Percentiles rank a stretch among this genome's conserved stretches.
These are phyloP conservation scores for Aspergillus sp. DNA, from an alignment of 2,329 filamentous ascomycete species.

Conservation along the genomic window DNA sequence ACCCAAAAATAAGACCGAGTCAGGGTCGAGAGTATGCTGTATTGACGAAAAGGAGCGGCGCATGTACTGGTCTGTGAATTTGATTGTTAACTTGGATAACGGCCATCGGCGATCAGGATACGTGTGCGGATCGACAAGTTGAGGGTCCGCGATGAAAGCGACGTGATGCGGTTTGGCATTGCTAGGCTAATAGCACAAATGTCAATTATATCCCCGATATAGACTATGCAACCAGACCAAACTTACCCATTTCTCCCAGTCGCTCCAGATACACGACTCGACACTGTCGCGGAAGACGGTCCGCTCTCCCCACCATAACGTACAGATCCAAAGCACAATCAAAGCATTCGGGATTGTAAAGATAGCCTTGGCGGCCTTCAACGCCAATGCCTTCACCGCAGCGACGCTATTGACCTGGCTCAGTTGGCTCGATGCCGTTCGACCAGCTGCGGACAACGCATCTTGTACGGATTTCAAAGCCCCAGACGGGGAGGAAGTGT, in stretches of 20 bases:
- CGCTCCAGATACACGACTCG: constrained; percentile 72
- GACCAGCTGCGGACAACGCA: constrained; percentile 6
- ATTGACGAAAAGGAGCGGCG: constrained; percentile 77
- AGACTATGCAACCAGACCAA: background rate
- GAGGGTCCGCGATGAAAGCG: constrained; percentile 83
- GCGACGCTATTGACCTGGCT: constrained; percentile 9
- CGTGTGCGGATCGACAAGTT: constrained; percentile 91
- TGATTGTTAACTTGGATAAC: constrained; percentile 63
- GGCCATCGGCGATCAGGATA: constrained; percentile 82
- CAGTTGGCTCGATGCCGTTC: constrained; percentile 7
- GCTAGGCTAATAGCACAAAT: constrained; percentile 59
- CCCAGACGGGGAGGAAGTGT: constrained; percentile 13
- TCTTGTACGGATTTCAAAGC: constrained; percentile 17
- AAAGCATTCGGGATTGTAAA: constrained; percentile 62
- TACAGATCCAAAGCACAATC: constrained; percentile 70
- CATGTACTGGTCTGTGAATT: constrained; percentile 87
- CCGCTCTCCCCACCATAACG: constrained; percentile 82
- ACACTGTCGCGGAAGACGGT: constrained; percentile 72
- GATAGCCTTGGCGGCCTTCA: constrained; percentile 16
- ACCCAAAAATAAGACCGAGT: constrained; percentile 86
- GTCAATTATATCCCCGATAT: constrained; percentile 3
- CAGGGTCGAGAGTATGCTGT: constrained; percentile 73
- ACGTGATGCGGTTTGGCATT: constrained; percentile 79
- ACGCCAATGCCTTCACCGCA: constrained; percentile 18
- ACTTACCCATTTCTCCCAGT: constrained; percentile 90